phyloP scores from a whole-genome alignment of 306 rosid genomes.

The Dalbergia oliveri region DNA sequence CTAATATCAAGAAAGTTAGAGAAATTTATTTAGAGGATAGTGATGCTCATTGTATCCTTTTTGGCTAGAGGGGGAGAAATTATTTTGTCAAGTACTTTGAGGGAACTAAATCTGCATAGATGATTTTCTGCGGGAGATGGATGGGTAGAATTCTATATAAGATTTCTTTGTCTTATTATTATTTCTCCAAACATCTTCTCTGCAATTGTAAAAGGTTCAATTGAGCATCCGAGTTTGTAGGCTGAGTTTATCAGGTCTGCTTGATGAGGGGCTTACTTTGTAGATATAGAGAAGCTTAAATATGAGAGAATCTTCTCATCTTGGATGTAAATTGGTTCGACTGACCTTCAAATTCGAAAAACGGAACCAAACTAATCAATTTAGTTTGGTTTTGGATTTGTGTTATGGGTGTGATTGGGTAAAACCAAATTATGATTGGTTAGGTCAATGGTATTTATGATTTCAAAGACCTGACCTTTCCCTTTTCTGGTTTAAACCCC shows the following conservation, averaged over 20 bases:
- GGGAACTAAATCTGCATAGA: conserved; percentile 62
- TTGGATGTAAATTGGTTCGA: too few species aligned
- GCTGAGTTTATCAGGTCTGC: conserved; percentile 9
- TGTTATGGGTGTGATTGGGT: too few species aligned
- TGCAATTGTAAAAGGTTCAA: conserved; percentile 64
- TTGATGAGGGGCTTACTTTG: conserved; percentile 15
- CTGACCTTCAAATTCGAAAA: too few species aligned
- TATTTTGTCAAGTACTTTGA: conserved; percentile 55
- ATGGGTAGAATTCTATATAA: conserved; percentile 55
- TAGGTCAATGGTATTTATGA: too few species aligned
- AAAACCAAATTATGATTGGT: too few species aligned
- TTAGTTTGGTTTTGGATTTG: too few species aligned
- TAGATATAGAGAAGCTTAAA: too few species aligned
- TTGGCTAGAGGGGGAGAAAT: conserved; percentile 37
- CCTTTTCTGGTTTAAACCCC: too few species aligned
- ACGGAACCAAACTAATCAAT: too few species aligned
- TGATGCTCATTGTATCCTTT: conserved; percentile 70
- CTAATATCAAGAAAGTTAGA: conserved; percentile 67
- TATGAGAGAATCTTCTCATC: too few species aligned
- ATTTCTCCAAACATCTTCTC: conserved; percentile 54
- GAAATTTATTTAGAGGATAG: conserved; percentile 69
- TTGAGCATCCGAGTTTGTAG: conserved; percentile 57
- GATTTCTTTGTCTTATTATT: conserved; percentile 55
- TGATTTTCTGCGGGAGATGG: conserved; percentile 50
- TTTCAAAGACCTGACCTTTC: too few species aligned